Evolutionary conservation across 164 flowering plant species (phyloP), one percentile per base, ranked within the genome.

Genomic region (Chimonanthus praecox): DNA sequence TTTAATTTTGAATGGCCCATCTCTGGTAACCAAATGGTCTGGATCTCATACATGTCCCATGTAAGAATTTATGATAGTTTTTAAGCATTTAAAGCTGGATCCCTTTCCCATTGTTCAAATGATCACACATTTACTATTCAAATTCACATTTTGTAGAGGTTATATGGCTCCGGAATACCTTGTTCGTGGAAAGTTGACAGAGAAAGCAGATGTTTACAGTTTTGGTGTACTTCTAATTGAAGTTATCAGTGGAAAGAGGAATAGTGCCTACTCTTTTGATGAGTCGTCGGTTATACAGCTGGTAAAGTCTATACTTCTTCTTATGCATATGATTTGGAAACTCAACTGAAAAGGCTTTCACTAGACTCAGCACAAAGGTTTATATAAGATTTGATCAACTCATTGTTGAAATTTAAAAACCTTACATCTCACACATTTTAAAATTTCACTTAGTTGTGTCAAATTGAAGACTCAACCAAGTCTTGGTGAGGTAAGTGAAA

Each of bases 161-260:
- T 73, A 73, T 50, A 73, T 73, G 75, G 75, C 70, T 44, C 75
- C 70, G 15, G 75, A 73, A 44, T 73, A 73, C 50, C 64, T 73
- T 73, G 75, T 73, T n/a, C 75, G 70, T 33, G 75, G 75, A 5
- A 50, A 73, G n/a, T 66, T 73, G 33, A 73, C 75, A 33, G 75
- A 73, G 70, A 73, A 73, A 54, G 75, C 69, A 43, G 75, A 73
- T 50, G 63, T 73, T 50, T 73, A 73, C 51, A 73, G 75, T 51
- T 73, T 65, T 44, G 75, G 75, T 3, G 70, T 73, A 45, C 75
- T 73, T 15, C n/a, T 73, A 6, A 43, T 73, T 67, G 75, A 73
- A 73, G 62, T 73, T 44, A n/a, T 73, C 11, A 20, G 70, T 66
- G 69, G 75, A 16, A 73, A 18, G 64, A 65, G 64, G 50, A 73